Evolutionary conservation across 768 basidiomycete genomes (phyloP), one percentile per base, ranked within the genome.

Genomic region (Xanthoconium purpureum): DNA sequence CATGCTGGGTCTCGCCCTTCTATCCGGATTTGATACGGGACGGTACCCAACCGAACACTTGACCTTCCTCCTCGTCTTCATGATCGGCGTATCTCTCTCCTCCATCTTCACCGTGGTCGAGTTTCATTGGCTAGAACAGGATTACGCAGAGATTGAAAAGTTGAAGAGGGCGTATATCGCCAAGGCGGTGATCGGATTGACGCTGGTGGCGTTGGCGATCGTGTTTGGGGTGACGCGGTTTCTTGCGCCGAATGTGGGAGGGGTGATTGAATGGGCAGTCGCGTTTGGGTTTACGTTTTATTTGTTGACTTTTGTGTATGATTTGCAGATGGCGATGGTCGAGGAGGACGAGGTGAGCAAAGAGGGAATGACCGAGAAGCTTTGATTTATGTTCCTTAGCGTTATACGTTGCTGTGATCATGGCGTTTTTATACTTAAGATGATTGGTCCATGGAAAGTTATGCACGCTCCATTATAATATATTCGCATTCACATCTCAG

Each of bases 101-200:
- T 86, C 88, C 20, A 81, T 91, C 36, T 91, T 91, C 73, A 87
- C 87, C 7, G 73, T 89, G 24, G 52, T 80, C 8, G 88, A 92
- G 78, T 89, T 80, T 52, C 77, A 79, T 7, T 89, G 84, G 85
- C 73, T 91, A 47, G 78, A 79, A 58, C 78, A 81, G 51, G 82
- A 84, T 50, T 87, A 81, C 51, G 50, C 54, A 2, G 74, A 78
- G 43, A 62, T 78, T 3, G 67, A 69, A 12, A 73, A 76, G 49
- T 74, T 90, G 46, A 77, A 71, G 58, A 69, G 55, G 18, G 81
- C 87, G 2, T 89, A 89, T 54, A 58, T 83, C 12, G 74, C 76
- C 39, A 90, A 91, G 71, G 84, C 80, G 5, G 66, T 79, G n/a
- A 83, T 90, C 44, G 85, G 83, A 1, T 54, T 70, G 30, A 69